A percentile compares a stretch with the other conserved stretches of the same genome.
Evolutionary conservation across 1,284 basidiomycete genomes (phyloP).

Genomic region (Retiboletus flavoniger): DNA sequence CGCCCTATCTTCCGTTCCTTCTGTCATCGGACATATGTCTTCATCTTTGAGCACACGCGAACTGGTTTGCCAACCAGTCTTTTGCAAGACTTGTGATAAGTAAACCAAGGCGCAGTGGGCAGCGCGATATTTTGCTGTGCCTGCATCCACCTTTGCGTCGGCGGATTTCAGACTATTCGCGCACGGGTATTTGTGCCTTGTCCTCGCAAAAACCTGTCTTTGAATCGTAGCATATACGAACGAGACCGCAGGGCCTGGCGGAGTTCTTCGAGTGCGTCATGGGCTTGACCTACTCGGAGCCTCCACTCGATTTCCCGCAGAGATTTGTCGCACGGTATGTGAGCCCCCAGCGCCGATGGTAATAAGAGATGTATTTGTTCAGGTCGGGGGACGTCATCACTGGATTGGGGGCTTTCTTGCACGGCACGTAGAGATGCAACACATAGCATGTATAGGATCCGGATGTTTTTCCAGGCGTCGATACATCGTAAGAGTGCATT

Average conservation of each 20-base stretch:
- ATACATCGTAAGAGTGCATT: neutral
- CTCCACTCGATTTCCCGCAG: slow-evolving; percentile 5
- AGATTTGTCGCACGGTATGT: neutral
- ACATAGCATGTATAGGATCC: neutral
- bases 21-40: neutral
- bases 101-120: neutral
- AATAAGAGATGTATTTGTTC: neutral
- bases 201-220: slow-evolving; percentile 1
- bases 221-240: slow-evolving; percentile 3
- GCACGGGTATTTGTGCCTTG: slow-evolving; percentile 1
- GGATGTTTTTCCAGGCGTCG: neutral
- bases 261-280: neutral
- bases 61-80: neutral
- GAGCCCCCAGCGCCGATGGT: neutral
- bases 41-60: neutral
- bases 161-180: neutral
- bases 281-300: neutral
- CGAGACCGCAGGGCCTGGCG: neutral
- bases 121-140: neutral
- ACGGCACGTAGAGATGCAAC: neutral
- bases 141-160: neutral
- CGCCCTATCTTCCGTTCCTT: neutral
- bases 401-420: neutral
- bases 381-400: neutral
- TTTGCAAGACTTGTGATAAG: neutral